Evolutionary conservation across 352 stramenopile genomes (phyloP).

Genomic region (Phytophthora melonis): DNA sequence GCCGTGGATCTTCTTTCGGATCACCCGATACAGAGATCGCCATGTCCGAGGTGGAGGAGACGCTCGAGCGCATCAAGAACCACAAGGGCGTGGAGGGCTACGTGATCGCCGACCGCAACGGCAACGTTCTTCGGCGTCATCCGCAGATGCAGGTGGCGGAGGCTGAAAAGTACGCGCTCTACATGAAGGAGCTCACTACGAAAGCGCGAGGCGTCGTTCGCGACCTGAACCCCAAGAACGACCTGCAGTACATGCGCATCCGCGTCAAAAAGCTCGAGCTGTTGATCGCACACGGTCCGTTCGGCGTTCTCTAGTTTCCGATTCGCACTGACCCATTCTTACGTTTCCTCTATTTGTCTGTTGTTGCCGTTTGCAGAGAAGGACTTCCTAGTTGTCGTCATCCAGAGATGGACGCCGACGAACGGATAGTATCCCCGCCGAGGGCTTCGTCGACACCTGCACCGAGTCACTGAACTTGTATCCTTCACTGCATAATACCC

Average conservation of each 20-base stretch:
- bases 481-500: conserved; percentile 20
- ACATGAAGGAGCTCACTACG: conserved; percentile 92
- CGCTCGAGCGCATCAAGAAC: conserved; percentile 95
- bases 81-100: conserved; percentile 96
- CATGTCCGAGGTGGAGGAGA: conserved; percentile 96
- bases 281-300: conserved; percentile 91
- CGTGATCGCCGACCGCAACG: conserved; percentile 94
- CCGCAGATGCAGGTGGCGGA: conserved; percentile 91
- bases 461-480: conserved; percentile 13
- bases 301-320: not conserved
- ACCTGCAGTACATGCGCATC: conserved; percentile 95
- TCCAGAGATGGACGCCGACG: conserved; percentile 92
- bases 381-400: conserved; percentile 95
- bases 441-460: not conserved
- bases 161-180: conserved; percentile 92
- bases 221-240: conserved; percentile 96
- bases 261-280: conserved; percentile 94
- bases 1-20: conserved; percentile 30
- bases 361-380: conserved; percentile 59
- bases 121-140: conserved; percentile 90
- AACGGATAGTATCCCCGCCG: conserved; percentile 26
- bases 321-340: not conserved
- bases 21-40: too few relatives aligned
- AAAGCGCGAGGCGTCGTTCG: conserved; percentile 93
- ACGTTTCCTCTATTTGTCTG: not conserved